Evolutionary conservation across 2,329 filamentous ascomycete species (phyloP), one percentile per base, ranked within the genome.

Genomic region (Hymenoscyphus linearis): DNA sequence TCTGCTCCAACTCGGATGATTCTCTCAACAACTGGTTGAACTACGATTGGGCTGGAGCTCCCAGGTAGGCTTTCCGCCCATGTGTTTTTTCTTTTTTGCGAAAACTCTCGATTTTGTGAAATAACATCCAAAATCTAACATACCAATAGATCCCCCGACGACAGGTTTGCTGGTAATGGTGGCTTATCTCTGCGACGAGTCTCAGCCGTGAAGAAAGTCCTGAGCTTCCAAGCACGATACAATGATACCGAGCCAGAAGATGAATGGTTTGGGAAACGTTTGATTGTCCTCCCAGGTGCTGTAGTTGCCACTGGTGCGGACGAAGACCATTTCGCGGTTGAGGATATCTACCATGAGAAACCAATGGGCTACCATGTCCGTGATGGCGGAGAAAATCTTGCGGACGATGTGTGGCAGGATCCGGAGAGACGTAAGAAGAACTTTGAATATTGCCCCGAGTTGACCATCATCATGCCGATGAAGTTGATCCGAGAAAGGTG

Each of bases 381-480:
- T 27, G 75, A 78, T 47, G 76, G 79, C 10, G 78, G 80, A 50
- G 67, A 61, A 3, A 64, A 71, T 25, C 70, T 83, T 3, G 67
- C 75, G 22, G 75, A 76, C 25, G 72, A 68, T 2, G 77, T 83
- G 16, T 84, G 82, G 82, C 76, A 76, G 61, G 71, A 79, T 56
- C 71, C 70, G 1, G 68, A 66, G 1, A 74, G 76, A 62, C 74
- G 82, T 36, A 75, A 78, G 65, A 70, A 75, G 58, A 81, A 83
- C 26, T 80, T 82, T 64, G 74, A 79, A 18, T 85, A 84, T 71
- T 85, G 82, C 64, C 82, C 82, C 1, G 82, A 85, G 70, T 69
- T 85, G 22, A 78, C 75, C 64, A 74, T 84, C 68, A 79, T 83
- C 61, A 77, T 84, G 75, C 77, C 80, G 50, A 84, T 85, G 82